Base-by-base conservation (phyloP, 2,329 filamentous ascomycete species). In the Pezicula carpinea region DNA sequence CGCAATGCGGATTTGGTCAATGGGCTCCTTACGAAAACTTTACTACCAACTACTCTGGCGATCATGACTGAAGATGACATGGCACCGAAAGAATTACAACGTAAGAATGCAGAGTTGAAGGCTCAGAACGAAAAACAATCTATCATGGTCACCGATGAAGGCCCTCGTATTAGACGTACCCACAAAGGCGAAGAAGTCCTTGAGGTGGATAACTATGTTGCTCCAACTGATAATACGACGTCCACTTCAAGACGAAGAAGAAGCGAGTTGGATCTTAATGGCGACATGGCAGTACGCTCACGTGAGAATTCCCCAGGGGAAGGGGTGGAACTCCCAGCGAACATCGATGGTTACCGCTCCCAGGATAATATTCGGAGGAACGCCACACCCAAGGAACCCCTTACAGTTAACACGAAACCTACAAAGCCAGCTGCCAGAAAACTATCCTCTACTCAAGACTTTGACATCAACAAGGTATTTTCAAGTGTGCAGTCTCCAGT, bases 161-260 rank as follows among this genome's bases (percentile, higher is more conserved):
- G 80, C 1, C 87, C 91, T 4, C 82, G 90, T 3, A 84, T 96
- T 47, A 80, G 90, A 59, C 83, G 88, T 56, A 96, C 92, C 2
- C 92, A 97, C 71, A 97, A 97, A 66, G 93, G 93, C 11, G 91
- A 96, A 49, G 93, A 97, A 63, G 67, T 96, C 14, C 77, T 97
- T 14, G 90, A 92, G 52, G 82, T 86, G 39, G 89, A 95, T 29
- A 74, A 69, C 42, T 67, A 74, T 51, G 61, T 62, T 49, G 69
- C 68, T 34, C 61, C 68, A 10, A 46, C 44, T 36, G 62, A 60
- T 33, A 56, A 44, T n/a, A 53, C 56, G n/a, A 60, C 53, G 38
- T 46, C 59, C 34, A 56, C 54, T 23, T 40, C 56, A 39, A 59
- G 60, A n/a, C n/a, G n/a, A 36, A 68, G 70, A 51, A 69, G 68